A percentile compares a stretch with the other conserved stretches of the same genome.
These are phyloP conservation scores for Leishmania lainsoni DNA, from an alignment of 208 protist genomes.

Conservation along the genomic window DNA sequence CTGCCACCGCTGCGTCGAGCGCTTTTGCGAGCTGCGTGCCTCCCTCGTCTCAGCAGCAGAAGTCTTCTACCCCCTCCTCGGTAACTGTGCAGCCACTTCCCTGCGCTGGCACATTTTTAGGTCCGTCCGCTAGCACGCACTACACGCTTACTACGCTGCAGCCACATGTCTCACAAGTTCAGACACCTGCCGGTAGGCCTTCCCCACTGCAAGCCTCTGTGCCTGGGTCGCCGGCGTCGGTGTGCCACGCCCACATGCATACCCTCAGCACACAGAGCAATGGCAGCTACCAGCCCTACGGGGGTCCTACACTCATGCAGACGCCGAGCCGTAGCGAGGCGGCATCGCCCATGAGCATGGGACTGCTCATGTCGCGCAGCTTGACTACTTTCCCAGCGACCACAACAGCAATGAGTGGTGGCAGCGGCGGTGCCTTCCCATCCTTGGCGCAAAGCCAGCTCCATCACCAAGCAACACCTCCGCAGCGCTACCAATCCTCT, in stretches of 20 bases:
- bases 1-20: not conserved
- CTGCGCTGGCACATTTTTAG: not conserved
- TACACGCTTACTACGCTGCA: conserved; percentile 1
- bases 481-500: not conserved
- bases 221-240: conserved; percentile 8
- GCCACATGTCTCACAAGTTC: not conserved
- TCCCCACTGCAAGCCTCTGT: conserved; percentile 2
- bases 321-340: conserved; percentile 26
- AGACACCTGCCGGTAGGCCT: conserved; percentile 3
- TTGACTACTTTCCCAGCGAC: conserved; percentile 1
- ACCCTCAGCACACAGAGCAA: conserved; percentile 25
- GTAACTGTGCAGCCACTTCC: conserved; percentile 1
- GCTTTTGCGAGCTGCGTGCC: not conserved
- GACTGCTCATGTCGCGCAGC: conserved; percentile 16
- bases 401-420: not conserved
- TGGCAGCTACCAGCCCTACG: conserved; percentile 1
- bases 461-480: conserved; percentile 9
- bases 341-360: conserved; percentile 14
- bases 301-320: conserved; percentile 1
- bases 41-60: not conserved
- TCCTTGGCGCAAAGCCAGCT: conserved; percentile 10
- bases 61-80: not conserved
- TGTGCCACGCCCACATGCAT: conserved; percentile 11
- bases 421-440: not conserved
- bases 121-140: not conserved